Evolutionary conservation across 1,139 yeast genomes (phyloP).

Genomic region (Hyphopichia khmerensis): DNA sequence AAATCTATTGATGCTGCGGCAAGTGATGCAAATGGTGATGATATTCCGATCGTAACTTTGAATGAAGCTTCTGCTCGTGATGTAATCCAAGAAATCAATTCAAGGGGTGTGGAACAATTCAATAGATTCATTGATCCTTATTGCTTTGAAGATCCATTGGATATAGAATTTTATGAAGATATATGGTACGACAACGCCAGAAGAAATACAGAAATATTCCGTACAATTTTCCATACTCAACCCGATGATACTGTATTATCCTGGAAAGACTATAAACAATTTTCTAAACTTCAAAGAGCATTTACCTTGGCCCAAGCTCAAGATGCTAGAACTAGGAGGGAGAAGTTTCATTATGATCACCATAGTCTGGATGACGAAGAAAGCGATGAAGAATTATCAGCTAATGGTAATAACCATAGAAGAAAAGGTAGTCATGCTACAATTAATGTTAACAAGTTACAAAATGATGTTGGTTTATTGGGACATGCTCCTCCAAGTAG

Average conservation of each 20-base stretch:
- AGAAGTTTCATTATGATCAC: constrained; percentile 10
- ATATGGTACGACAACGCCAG: constrained; percentile 86
- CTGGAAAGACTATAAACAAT: constrained; percentile 87
- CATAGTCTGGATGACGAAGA: constrained; percentile 8
- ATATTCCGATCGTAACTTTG: constrained; percentile 47
- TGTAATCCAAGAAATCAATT: constrained; percentile 37
- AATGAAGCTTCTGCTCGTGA: constrained; percentile 47
- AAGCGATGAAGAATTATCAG: constrained; percentile 11
- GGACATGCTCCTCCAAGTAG: constrained; percentile 38
- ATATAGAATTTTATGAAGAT: constrained; percentile 76
- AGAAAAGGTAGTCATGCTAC: constrained; percentile 25
- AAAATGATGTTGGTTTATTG: constrained; percentile 35
- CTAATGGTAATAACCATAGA: constrained; percentile 8
- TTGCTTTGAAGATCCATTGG: constrained; percentile 81
- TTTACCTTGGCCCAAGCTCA: constrained; percentile 51
- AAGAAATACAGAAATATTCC: constrained; percentile 76
- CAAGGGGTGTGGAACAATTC: constrained; percentile 28
- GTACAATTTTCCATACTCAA: constrained; percentile 88
- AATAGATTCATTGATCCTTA: constrained; percentile 77
- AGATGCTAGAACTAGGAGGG: constrained; percentile 31
- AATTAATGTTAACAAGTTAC: constrained; percentile 23
- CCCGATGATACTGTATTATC: constrained; percentile 87
- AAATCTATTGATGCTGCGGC: constrained; percentile 4
- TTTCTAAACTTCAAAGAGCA: constrained; percentile 54
- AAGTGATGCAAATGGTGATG: constrained; percentile 18